Evolutionary conservation across 495 filamentous ascomycete genomes (phyloP).

Genomic region (Penicillium desertorum): DNA sequence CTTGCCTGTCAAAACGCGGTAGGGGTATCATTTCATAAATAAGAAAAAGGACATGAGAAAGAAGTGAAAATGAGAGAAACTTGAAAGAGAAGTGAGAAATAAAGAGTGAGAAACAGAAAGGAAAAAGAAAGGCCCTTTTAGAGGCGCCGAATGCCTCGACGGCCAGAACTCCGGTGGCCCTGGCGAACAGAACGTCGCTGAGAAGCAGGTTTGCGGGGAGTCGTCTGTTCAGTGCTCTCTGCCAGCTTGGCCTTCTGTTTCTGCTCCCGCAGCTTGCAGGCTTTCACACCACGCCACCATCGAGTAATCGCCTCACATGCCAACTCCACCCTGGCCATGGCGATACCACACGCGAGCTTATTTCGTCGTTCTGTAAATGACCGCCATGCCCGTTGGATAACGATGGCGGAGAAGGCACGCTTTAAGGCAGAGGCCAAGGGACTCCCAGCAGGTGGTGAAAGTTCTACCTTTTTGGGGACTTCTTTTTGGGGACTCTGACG

Average conservation of each 20-base stretch:
- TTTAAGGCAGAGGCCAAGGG: background rate
- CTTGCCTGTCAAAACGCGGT: no score
- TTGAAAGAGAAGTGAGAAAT: background rate
- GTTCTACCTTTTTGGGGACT: background rate
- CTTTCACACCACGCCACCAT: slow-evolving; percentile 7
- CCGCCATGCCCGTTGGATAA: slow-evolving; percentile 7
- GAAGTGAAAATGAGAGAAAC: background rate
- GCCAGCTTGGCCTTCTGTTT: background rate
- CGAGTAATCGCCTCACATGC: slow-evolving; percentile 5
- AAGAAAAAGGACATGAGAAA: background rate
- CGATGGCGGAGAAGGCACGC: background rate
- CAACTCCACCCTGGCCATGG: background rate
- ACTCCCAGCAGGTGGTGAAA: background rate
- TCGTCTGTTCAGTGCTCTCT: background rate
- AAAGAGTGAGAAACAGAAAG: no score
- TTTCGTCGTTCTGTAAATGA: background rate
- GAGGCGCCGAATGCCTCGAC: slow-evolving; percentile 1
- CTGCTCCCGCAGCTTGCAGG: background rate
- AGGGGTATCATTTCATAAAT: background rate
- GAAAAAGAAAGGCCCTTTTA: background rate
- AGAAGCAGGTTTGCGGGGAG: background rate
- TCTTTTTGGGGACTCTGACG: background rate
- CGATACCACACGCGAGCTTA: background rate
- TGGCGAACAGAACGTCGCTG: background rate
- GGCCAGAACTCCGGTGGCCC: background rate